Conservation (phyloP, 1,284 basidiomycete species). For the Omphalotus olearius region DNA sequence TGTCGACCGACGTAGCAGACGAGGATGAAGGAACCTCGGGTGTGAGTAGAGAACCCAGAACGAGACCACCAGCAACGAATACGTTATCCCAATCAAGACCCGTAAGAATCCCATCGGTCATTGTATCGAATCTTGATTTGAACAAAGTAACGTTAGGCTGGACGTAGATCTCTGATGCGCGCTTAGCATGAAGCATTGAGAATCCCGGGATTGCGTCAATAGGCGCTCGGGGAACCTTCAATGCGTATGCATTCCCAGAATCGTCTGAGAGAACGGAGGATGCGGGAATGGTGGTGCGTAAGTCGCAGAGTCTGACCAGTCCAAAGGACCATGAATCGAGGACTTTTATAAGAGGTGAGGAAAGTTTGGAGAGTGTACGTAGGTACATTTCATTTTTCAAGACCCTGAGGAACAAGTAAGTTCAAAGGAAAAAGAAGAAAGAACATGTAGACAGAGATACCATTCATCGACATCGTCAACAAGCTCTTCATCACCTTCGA, state of each 20-base stretch:
- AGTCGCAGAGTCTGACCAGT: constrained; percentile 6
- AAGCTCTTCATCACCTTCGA: constrained; percentile 6
- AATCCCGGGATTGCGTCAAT: constrained; percentile 3
- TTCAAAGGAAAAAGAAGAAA: too few relatives aligned
- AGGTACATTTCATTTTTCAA: constrained; percentile 8
- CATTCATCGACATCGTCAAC: constrained; percentile 13
- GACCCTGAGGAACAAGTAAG: constrained; percentile 1
- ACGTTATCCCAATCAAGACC: constrained; percentile 12
- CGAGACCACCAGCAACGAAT: constrained; percentile 12
- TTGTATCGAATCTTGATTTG: constrained; percentile 1
- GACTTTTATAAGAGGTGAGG: neutral
- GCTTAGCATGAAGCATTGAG: constrained; percentile 7
- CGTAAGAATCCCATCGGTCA: constrained; percentile 11
- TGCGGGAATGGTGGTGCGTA: neutral
- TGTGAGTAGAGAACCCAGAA: constrained; percentile 11
- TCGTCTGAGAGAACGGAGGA: neutral
- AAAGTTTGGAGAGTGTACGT: constrained; percentile 3
- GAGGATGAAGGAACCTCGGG: constrained; percentile 4
- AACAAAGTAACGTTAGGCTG: constrained; percentile 7
- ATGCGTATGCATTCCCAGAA: neutral
- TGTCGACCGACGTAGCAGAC: neutral
- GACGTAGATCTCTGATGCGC: neutral
- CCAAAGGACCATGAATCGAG: constrained; percentile 8
- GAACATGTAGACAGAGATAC: neutral
- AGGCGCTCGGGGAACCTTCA: neutral